Base-by-base conservation (phyloP, 805 yeast species). In the Scheffersomyces coipomensis region DNA sequence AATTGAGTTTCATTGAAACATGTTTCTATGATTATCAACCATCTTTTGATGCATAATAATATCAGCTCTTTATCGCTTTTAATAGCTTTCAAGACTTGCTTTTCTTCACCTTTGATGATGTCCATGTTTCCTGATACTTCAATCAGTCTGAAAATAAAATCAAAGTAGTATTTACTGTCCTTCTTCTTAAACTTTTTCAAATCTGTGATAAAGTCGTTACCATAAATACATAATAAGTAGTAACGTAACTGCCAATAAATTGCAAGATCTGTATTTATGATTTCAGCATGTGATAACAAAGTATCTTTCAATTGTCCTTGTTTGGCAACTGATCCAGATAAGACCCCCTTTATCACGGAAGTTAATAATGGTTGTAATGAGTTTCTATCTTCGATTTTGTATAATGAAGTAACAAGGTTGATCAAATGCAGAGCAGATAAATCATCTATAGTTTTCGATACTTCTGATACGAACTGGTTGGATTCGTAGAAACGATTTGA, bases 221-320 rank as follows among this genome's bases (percentile, higher is more conserved):
- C 39, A 35, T 68, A 79, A 2, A 78, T 52, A 49, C 76, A 73
- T 38, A 79, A 52, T 7, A 78, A 48, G 42, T 71, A 60, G 49
- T 70, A 78, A 27, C 64, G 65, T n/a, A 76, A 46, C 39, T 64
- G 70, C 80, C 83, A 76, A 18, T 62, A 51, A 5, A 55, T 46
- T 49, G 41, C 35, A 7, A 32, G 19, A 2, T 13, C 54, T 46
- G 11, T 44, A 39, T 18, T 59, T 44, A 36, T 59, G 16, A 47
- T 37, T 11, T 40, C 38, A 8, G 29, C n/a, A 25, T 39, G 30
- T 4, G 34, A 33, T 11, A 51, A 16, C 2, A 57, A 24, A 2
- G 37, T 9, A 0, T 32, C 23, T 19, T 45, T 46, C 7, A 50
- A 35, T 23, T 50, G 37, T 1, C 50, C 51, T 8, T 45, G 44